Evolutionary conservation across 202 grass and related monocot genomes (phyloP), one percentile per base, ranked within the genome.

Genomic region (Musa balbisiana): DNA sequence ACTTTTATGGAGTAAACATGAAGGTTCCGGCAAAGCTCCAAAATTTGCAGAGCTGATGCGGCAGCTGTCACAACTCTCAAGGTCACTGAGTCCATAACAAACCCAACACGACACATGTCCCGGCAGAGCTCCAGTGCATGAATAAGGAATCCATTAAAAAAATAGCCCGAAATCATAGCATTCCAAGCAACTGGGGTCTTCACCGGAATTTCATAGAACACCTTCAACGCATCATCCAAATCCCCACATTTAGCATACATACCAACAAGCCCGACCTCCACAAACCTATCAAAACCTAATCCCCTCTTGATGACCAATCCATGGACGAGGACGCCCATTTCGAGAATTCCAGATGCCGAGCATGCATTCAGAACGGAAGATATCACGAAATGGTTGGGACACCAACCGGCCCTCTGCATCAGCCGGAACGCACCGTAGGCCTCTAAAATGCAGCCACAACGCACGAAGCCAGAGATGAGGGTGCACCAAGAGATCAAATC

Each of bases 1-100:
- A 89, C 65, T 89, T 97, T 91, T 60, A 91, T 84, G n/a, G 90
- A 87, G 26, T 91, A 88, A 58, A 87, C 90, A 80, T 97, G 88
- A 79, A 97, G 56, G 65, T 83, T 89, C 13, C 84, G 87, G 63
- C 76, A 87, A 62, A 97, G 70, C 49, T 89, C 82, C 77, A 97
- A 86, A 51, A 74, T 75, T 77, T 62, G 79, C 16, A 97, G 76
- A 85, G 75, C 56, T 77, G 88, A 76, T 49, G 84, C 77, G n/a
- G 79, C 79, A 9, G 78, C 16, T 19, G 86, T 58, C 75, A 81
- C 88, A 62, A 97, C 67, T 83, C 94, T 86, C 81, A 97, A 83
- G 10, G 90, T 88, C 29, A 97, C 84, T 29, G 84, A 81, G 75
- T 97, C 84, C 86, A 97, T 87, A 77, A 78, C 11, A 72, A 97